These are phyloP conservation scores for Liquidambar formosana DNA, from an alignment of 164 flowering plant genomes.

Conservation along the genomic window DNA sequence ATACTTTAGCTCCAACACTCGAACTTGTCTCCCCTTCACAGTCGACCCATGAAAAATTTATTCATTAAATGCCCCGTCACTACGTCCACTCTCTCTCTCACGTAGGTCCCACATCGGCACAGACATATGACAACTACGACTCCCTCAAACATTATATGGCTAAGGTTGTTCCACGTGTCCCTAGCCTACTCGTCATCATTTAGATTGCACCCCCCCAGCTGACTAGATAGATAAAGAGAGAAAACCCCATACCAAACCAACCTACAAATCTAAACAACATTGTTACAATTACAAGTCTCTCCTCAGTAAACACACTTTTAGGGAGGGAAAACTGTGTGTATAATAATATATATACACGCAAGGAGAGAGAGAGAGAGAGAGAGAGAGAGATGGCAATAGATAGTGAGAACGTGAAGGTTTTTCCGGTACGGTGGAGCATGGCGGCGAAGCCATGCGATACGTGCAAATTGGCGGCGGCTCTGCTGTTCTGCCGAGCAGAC, in stretches of 20 bases:
- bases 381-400: conserved; percentile 19
- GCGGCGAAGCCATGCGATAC: conserved; percentile 51
- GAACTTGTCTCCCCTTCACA: neutral
- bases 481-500: conserved; percentile 42
- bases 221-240: conserved; percentile 3
- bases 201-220: conserved; percentile 21
- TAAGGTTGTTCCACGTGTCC: conserved; percentile 24
- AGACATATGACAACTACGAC: conserved; percentile 27
- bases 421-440: conserved; percentile 26
- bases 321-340: no score
- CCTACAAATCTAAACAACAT: neutral
- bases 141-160: conserved; percentile 26
- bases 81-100: neutral
- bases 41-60: neutral
- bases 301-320: no score
- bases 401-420: conserved; percentile 8
- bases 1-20: neutral
- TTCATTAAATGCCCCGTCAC: neutral
- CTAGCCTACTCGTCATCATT: conserved; percentile 17
- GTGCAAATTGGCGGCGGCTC: conserved; percentile 43
- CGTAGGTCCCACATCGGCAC: conserved; percentile 30
- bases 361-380: conserved; percentile 1
- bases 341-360: no score
- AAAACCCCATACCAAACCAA: neutral
- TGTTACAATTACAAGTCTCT: neutral